Base-by-base conservation (phyloP, 2,329 filamentous ascomycete genomes). In the Cucurbitaria berberidis region DNA sequence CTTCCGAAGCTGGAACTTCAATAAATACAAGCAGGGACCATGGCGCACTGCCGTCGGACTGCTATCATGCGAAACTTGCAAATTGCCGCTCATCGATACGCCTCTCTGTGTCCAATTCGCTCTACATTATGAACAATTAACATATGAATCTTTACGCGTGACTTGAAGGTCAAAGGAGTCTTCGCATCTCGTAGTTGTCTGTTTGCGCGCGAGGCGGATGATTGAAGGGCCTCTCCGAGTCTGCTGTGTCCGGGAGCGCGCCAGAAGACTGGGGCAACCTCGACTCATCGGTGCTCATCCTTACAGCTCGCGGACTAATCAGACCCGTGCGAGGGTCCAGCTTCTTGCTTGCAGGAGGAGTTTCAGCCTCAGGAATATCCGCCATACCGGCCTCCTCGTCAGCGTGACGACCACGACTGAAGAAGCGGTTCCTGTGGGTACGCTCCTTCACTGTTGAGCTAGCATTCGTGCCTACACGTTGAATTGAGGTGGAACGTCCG, bases 351-450 rank as follows among this genome's bases (percentile, higher is more conserved):
- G 45, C 32, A 1, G 62, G 60, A 11, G 63, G 57, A 18, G 59
- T 61, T 2, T 65, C 62, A 35, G 48, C 57, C 40, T 81, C 79
- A 0, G 78, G 78, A 22, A 81, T 80, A 52, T 77, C 76, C 9
- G 74, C 79, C 57, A 81, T 78, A 48, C 79, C 80, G 60, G 77
- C 74, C 50, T 82, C 61, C 53, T 81, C 76, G 8, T 77, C 72
- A 27, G 65, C 70, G 10, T 62, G 53, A 10, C 60, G 64, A 36
- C 53, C 54, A n/a, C 84, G 80, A 30, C 80, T 76, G 71, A 89
- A 85, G 75, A 89, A 88, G 2, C 86, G 80, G 57, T 86, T 87
- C 6, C 82, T 80, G 51, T 85, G 83, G 5, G 78, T 75, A 13
- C 74, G 74, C 35, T 73, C 68, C 27, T 72, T 73, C 5, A 66